These are phyloP conservation scores for Physaria fendleri DNA, from an alignment of 345 rosid genomes.

Conservation along the genomic window DNA sequence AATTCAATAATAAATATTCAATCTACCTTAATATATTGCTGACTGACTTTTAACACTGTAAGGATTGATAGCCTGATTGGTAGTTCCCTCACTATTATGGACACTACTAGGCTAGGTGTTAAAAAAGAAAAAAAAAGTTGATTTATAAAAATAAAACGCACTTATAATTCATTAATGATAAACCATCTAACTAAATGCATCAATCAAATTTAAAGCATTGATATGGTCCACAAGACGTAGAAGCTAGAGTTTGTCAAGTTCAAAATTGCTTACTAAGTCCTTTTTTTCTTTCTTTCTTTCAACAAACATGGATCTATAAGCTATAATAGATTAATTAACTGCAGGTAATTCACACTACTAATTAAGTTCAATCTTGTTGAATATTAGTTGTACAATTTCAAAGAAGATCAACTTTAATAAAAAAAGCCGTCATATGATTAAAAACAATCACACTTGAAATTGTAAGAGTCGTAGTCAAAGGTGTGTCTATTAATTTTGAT, in stretches of 20 bases:
- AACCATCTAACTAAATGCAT: no score
- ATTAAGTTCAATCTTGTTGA: not conserved
- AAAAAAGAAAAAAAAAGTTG: no score
- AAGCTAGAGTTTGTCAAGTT: slow-evolving; percentile 23
- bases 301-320: slow-evolving; percentile 1
- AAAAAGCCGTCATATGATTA: not conserved
- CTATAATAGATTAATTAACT: not conserved
- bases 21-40: not conserved
- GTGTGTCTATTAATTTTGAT: not conserved
- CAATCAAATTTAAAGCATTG: slow-evolving; percentile 7
- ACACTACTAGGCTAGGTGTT: no score
- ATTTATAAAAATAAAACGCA: no score
- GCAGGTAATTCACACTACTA: not conserved
- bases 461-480: not conserved
- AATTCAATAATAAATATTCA: no score
- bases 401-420: not conserved
- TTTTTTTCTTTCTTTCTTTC: slow-evolving; percentile 14
- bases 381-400: not conserved
- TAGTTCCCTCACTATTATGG: no score
- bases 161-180: no score
- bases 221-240: slow-evolving; percentile 27
- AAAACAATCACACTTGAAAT: not conserved
- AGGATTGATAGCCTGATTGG: no score
- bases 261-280: slow-evolving; percentile 21
- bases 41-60: not conserved